Base-by-base conservation (phyloP, 2,329 filamentous ascomycete genomes). In the Elsinoe batatas region DNA sequence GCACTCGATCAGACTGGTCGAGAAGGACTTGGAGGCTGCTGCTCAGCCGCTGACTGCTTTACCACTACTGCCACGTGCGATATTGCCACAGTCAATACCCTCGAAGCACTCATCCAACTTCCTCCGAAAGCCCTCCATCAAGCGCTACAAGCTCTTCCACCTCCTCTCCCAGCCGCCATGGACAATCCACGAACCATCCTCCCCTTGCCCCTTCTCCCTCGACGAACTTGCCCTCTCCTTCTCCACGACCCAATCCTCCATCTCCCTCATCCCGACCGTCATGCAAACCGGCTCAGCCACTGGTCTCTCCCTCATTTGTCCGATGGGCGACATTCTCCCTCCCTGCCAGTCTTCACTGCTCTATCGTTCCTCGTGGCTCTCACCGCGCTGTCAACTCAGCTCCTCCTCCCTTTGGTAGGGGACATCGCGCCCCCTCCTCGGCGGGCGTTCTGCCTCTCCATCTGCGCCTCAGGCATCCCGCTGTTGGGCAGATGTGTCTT, bases 211-310 rank as follows among this genome's bases (percentile, higher is more conserved):
- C 32, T 88, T 91, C 68, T 84, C 80, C 1, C 71, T 88, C 20
- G 88, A 89, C 64, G 79, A 86, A 49, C 76, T 93, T 36, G 87
- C 88, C 0, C 67, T 74, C 8, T 84, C 86, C 12, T 91, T 93
- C 64, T 64, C 77, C 54, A 83, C 91, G 47, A 77, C 76, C 6
- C 84, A 88, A 63, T 85, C 88, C 63, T 74, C 78, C 54, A 81
- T 87, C 0, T 75, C 79, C 3, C 70, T 80, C 42, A 82, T 91
- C 20, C 86, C 88, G 1, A 91, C 88, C 0, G 72, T 90, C 43
- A 83, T 87, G 69, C 88, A 93, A 67, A 84, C 86, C 1, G 88
- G 88, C 1, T 93, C 93, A 68, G 87, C 87, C 0, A 76, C 75
- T 0, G 87, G 88, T 0, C 66, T 93, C 18, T 69, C 91, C 13